Evolutionary conservation across 305 asterid genomes (phyloP).

Genomic region (Vinca major): DNA sequence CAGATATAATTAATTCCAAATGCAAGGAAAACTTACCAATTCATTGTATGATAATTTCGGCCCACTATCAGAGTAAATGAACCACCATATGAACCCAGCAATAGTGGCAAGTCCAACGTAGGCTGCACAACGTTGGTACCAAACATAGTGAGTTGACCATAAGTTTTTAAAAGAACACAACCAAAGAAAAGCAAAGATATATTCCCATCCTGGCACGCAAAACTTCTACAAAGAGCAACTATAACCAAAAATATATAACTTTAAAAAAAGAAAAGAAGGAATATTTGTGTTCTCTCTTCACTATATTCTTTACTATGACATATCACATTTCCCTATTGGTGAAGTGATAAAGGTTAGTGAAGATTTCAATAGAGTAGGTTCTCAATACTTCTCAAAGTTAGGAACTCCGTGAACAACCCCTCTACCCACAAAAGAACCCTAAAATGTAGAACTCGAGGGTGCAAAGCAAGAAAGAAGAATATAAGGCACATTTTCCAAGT

Average conservation of each 20-base stretch:
- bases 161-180: too few relatives aligned
- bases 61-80: constrained; percentile 69
- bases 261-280: too few relatives aligned
- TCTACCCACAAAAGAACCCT: not conserved
- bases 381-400: not conserved
- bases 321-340: not conserved
- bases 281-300: not conserved
- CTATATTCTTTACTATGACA: not conserved
- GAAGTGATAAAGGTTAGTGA: not conserved
- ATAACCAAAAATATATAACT: not conserved
- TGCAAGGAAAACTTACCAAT: constrained; percentile 44
- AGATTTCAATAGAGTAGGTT: not conserved
- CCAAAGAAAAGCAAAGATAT: constrained; percentile 6
- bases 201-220: not conserved
- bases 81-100: constrained; percentile 99
- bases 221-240: not conserved
- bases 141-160: constrained; percentile 14
- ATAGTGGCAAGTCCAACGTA: constrained; percentile 96
- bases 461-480: not conserved
- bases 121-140: constrained; percentile 41
- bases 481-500: constrained; percentile 2
- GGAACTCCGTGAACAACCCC: not conserved
- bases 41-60: constrained; percentile 76
- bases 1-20: not conserved
- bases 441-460: not conserved